phyloP scores from a whole-genome alignment of 805 yeast genomes.

The Candida glaebosa region DNA sequence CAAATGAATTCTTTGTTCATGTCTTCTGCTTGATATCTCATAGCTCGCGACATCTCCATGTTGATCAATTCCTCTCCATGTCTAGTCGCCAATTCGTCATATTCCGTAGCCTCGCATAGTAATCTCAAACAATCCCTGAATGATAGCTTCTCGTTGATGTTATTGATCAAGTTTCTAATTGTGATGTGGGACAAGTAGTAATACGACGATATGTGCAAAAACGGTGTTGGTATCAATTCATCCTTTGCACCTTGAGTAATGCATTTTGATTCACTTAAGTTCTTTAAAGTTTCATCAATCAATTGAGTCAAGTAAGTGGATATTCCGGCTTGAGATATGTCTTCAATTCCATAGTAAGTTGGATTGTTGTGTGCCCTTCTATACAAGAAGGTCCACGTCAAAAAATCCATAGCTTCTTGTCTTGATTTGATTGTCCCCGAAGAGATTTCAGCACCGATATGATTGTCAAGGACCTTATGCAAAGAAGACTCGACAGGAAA shows the following conservation, averaged over 20 bases:
- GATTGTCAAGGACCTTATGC: constrained; percentile 74
- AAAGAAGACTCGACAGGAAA: constrained; percentile 81
- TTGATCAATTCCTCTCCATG: constrained; percentile 90
- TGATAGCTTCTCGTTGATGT: constrained; percentile 42
- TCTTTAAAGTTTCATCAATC: constrained; percentile 65
- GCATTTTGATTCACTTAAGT: constrained; percentile 72
- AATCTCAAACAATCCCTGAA: constrained; percentile 64
- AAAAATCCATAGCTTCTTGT: constrained; percentile 70
- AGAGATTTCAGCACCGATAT: constrained; percentile 76
- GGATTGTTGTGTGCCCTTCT: constrained; percentile 77
- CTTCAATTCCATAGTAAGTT: constrained; percentile 71
- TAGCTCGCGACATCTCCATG: constrained; percentile 73
- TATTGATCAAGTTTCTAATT: constrained; percentile 61
- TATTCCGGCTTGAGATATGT: constrained; percentile 52
- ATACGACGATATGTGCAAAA: constrained; percentile 79
- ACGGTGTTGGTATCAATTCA: constrained; percentile 67
- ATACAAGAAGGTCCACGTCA: constrained; percentile 74
- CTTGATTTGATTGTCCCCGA: constrained; percentile 62
- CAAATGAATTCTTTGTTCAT: constrained; percentile 63
- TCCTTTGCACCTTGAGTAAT: constrained; percentile 47
- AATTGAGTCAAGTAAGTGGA: constrained; percentile 56
- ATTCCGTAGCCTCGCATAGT: constrained; percentile 67
- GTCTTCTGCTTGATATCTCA: constrained; percentile 61
- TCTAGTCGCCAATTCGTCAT: constrained; percentile 83
- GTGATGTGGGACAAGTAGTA: constrained; percentile 92